Percentiles rank a stretch among this genome's conserved stretches.
These are phyloP conservation scores for Aspergillus puulaauensis DNA, from an alignment of 2,329 filamentous ascomycete species.

Conservation along the genomic window DNA sequence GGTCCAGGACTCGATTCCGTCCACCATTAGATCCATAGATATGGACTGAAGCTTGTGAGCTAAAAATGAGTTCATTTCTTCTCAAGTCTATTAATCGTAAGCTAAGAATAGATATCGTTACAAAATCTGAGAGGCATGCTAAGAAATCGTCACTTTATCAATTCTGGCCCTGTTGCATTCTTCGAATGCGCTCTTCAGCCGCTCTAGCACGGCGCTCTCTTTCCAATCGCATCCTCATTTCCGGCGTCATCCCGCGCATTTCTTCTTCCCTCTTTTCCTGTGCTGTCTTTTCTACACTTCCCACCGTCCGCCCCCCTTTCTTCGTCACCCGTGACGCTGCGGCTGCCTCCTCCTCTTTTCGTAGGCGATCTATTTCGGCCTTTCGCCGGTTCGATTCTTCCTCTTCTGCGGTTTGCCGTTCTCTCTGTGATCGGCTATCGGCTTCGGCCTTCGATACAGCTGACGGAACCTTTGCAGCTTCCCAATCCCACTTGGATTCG, in stretches of 20 bases:
- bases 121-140: neutral
- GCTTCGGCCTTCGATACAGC: conserved; percentile 70
- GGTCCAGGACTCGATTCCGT: too few relatives aligned
- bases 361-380: conserved; percentile 71
- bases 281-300: conserved; percentile 66
- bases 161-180: conserved; percentile 51
- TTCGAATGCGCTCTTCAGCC: conserved; percentile 80
- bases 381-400: conserved; percentile 70
- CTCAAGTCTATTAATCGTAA: neutral
- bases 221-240: conserved; percentile 81
- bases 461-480: conserved; percentile 68
- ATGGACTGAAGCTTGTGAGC: neutral
- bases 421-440: conserved; percentile 66
- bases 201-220: conserved; percentile 86
- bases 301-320: conserved; percentile 57
- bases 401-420: conserved; percentile 66
- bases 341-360: conserved; percentile 57
- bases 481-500: conserved; percentile 76
- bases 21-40: too few relatives aligned
- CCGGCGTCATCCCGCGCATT: conserved; percentile 77
- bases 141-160: conserved; percentile 8
- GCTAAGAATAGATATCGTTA: neutral
- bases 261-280: conserved; percentile 84
- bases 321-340: conserved; percentile 47
- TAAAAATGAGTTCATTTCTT: neutral